Evolutionary conservation across 371 early-diverging fungal species (phyloP).

Genomic region (Apophysomyces variabilis): DNA sequence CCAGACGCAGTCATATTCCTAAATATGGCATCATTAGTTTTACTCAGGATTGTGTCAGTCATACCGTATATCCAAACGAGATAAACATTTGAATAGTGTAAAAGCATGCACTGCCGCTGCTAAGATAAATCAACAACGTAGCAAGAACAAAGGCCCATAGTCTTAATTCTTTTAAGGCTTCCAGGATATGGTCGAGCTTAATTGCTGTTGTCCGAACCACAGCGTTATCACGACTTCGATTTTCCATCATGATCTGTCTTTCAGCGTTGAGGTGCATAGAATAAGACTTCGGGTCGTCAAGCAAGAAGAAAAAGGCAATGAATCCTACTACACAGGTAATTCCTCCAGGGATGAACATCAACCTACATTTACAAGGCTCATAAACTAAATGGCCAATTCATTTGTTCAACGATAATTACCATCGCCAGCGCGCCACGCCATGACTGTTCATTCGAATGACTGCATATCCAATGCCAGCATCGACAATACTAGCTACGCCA

Average conservation of each 20-base stretch:
- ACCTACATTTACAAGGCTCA: constrained; percentile 9
- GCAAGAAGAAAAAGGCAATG: background rate
- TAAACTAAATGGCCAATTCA: background rate
- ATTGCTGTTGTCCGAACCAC: constrained; percentile 30
- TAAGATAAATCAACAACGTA: constrained; percentile 33
- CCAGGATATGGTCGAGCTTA: constrained; percentile 31
- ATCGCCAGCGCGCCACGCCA: constrained; percentile 50
- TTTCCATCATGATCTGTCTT: background rate
- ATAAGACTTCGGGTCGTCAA: background rate
- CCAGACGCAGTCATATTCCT: background rate
- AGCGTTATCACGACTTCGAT: background rate
- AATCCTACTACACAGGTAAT: background rate
- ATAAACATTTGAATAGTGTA: constrained; percentile 34
- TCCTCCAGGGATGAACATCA: constrained; percentile 7
- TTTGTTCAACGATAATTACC: constrained; percentile 17
- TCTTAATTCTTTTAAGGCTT: constrained; percentile 35
- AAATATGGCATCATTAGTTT: background rate
- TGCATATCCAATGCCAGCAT: constrained; percentile 58
- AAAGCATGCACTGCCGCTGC: constrained; percentile 37
- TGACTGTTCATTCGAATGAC: constrained; percentile 42
- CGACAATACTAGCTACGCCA: constrained; percentile 48
- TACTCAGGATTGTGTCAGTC: background rate
- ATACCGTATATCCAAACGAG: constrained; percentile 38
- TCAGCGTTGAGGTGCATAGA: background rate
- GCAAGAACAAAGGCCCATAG: constrained; percentile 33